Evolutionary conservation across 2,329 filamentous ascomycete species (phyloP).

Genomic region (Colletotrichum orbiculare): DNA sequence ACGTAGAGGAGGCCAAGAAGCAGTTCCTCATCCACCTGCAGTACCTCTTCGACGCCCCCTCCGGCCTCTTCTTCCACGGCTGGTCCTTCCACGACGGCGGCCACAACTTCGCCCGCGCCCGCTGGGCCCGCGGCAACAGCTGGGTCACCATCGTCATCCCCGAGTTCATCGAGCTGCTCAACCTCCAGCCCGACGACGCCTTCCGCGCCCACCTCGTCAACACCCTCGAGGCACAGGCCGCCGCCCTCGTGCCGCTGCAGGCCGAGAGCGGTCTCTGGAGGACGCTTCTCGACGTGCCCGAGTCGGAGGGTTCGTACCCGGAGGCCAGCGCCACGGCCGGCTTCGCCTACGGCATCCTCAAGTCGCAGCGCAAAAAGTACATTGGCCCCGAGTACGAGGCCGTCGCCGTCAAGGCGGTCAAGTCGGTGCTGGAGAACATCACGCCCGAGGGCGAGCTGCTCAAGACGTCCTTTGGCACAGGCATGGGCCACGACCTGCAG

Average conservation of each 20-base stretch:
- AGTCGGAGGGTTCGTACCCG: constrained; percentile 75
- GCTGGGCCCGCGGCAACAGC: constrained; percentile 71
- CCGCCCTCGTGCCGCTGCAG: constrained; percentile 72
- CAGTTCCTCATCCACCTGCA: constrained; percentile 84
- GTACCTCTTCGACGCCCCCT: constrained; percentile 78
- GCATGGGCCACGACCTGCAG: constrained; percentile 78
- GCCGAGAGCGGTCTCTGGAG: constrained; percentile 74
- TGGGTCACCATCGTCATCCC: constrained; percentile 89
- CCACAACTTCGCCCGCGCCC: constrained; percentile 68
- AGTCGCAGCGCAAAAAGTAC: constrained; percentile 77
- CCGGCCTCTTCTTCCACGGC: constrained; percentile 83
- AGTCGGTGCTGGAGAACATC: constrained; percentile 74
- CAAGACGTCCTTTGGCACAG: constrained; percentile 83
- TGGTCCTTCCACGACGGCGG: constrained; percentile 80
- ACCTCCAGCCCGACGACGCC: constrained; percentile 71
- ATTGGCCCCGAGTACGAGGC: constrained; percentile 70
- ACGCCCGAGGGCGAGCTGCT: constrained; percentile 75
- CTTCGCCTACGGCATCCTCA: constrained; percentile 84
- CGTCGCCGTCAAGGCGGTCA: constrained; percentile 73
- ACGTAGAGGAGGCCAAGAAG: constrained; percentile 80
- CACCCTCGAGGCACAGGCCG: constrained; percentile 76
- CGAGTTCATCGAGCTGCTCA: constrained; percentile 80
- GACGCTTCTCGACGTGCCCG: constrained; percentile 76
- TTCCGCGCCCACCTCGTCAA: constrained; percentile 69
- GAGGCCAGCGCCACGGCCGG: constrained; percentile 84